Percentiles rank a stretch among this genome's conserved stretches.
Conservation (phyloP, 495 filamentous ascomycete genomes). For the Aspergillus diversus region DNA sequence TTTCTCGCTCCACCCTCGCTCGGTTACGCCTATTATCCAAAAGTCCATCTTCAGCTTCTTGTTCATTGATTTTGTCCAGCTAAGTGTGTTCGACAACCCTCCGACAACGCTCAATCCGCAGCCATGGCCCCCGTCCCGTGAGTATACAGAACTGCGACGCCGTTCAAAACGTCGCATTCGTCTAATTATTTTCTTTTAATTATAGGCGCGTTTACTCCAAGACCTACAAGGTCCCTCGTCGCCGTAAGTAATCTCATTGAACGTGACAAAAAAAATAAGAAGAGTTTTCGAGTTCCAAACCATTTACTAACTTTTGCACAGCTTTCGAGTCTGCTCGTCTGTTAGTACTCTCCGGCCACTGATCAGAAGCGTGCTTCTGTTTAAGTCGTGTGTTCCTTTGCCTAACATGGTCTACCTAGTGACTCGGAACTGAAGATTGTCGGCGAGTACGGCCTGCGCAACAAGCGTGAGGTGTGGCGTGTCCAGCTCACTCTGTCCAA, state of each 20-base stretch:
- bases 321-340: slow-evolving; percentile 99
- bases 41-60: slow-evolving; percentile 28
- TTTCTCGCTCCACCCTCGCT: slow-evolving; percentile 29
- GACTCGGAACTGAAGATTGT: slow-evolving; percentile 99
- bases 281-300: background rate
- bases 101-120: slow-evolving; percentile 47
- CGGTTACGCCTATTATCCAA: slow-evolving; percentile 28
- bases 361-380: slow-evolving; percentile 95
- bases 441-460: slow-evolving; percentile 97
- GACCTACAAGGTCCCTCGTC: slow-evolving; percentile 95
- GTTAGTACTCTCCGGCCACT: slow-evolving; percentile 96
- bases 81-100: slow-evolving; percentile 37
- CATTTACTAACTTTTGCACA: slow-evolving; percentile 41
- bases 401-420: slow-evolving; percentile 61
- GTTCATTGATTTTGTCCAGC: slow-evolving; percentile 30
- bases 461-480: slow-evolving; percentile 99
- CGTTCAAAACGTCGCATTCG: slow-evolving; percentile 21
- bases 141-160: slow-evolving; percentile 34
- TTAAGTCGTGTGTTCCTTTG: slow-evolving; percentile 76
- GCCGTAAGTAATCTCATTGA: slow-evolving; percentile 50
- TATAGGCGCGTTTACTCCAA: slow-evolving; percentile 80
- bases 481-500: slow-evolving; percentile 99
- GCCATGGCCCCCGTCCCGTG: slow-evolving; percentile 59
- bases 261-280: background rate
- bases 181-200: slow-evolving; percentile 38